Evolutionary conservation across 148 eudicot genomes (phyloP), one percentile per base, ranked within the genome.

Genomic region (Oxyria digyna): DNA sequence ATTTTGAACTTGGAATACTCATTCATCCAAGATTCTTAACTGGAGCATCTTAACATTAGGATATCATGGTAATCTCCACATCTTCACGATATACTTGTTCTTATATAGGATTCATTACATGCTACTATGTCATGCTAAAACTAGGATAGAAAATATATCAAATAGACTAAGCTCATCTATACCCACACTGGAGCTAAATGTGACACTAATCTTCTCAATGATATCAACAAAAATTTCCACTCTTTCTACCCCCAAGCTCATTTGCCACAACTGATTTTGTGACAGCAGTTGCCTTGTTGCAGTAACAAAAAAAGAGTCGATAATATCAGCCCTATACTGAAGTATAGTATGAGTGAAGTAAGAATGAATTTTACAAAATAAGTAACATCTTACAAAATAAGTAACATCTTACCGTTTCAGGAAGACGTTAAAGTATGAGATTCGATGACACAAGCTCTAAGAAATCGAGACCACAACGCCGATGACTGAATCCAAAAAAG

Each of bases 201-300:
- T 90, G 45, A 89, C 83, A 57, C 98, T 93, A 72, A 89, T 93
- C 86, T 93, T 93, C 85, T 93, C 98, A 65, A 93, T 93, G 68
- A 93, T 88, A 78, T 93, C 98, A 74, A 89, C 98, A 74, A 89
- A 93, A 52, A 93, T 89, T 82, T 93, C 98, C 80, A 87, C 98
- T 87, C 82, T 78, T 93, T 73, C 90, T 81, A 70, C 98, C 95
- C 46, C 88, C 95, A 73, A 96, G 96, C 74, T 90, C 98, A 85
- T 89, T 80, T 67, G 96, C 96, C 68, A 93, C 98, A 63, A 93
- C 96, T 72, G 96, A 93, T 74, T 93, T 93, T 26, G 98, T 87
- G 72, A 87, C 82, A 70, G 98, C 98, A 71, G 96, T 93, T 81
- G 67, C 96, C 91, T 89, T 93, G 96, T 95, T 93, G 89, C 81